Conservation (phyloP, 345 rosid species). For the Lagerstroemia speciosa region DNA sequence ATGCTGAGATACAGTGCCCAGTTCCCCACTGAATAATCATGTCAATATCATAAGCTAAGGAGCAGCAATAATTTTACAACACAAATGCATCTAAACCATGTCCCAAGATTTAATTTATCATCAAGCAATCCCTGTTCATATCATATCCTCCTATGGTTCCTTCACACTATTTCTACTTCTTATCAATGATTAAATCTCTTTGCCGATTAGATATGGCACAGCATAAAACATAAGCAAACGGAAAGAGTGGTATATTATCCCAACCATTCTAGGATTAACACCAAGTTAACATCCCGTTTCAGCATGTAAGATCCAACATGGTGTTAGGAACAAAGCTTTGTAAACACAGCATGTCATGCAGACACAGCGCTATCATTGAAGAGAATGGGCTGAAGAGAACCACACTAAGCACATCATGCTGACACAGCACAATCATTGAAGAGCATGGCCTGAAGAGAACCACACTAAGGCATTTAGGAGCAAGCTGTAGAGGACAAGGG, state of each 20-base stretch:
- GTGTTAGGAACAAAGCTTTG: not conserved
- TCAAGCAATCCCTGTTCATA: not conserved
- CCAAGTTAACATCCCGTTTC: not conserved
- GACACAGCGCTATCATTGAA: not conserved
- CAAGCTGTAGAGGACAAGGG: constrained; percentile 18
- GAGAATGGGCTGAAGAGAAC: not conserved
- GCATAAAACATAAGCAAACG: too few species aligned
- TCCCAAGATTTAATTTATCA: not conserved
- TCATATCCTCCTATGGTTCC: too few species aligned
- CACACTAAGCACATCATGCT: not conserved
- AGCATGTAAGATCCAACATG: not conserved
- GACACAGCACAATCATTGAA: not conserved
- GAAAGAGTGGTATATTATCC: too few species aligned
- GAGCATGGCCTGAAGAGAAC: not conserved
- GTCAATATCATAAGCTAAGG: not conserved
- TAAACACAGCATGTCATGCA: not conserved
- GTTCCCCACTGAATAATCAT: not conserved
- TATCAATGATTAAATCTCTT: too few species aligned
- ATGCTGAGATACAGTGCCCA: not conserved
- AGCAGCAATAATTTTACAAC: too few species aligned
- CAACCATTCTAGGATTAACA: too few species aligned
- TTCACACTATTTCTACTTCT: too few species aligned
- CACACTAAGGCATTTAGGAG: not conserved
- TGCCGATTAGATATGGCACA: too few species aligned
- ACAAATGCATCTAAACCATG: not conserved